Conservation (phyloP, 352 stramenopile species). For the Pelagophyceae sp. region DNA sequence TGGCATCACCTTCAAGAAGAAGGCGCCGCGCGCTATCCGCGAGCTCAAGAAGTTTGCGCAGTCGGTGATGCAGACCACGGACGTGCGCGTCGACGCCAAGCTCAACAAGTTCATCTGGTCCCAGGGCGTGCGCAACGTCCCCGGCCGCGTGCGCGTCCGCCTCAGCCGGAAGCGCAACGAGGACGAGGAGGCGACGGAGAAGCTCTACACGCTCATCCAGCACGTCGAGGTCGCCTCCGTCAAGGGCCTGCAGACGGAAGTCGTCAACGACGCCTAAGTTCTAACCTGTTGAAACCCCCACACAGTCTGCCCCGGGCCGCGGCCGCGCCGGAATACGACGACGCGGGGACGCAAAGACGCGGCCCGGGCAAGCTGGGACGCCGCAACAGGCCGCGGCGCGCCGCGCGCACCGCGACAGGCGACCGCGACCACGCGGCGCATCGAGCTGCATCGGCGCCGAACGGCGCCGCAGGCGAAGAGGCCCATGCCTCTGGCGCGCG, state of each 20-base stretch:
- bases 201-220: constrained; percentile 97
- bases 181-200: constrained; percentile 96
- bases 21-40: constrained; percentile 88
- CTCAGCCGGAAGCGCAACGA: constrained; percentile 96
- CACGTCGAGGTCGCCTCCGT: constrained; percentile 87
- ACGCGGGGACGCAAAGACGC: too few species aligned
- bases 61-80: constrained; percentile 91
- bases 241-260: constrained; percentile 91
- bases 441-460: too few species aligned
- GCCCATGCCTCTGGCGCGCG: too few species aligned
- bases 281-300: too few species aligned
- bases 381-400: too few species aligned
- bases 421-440: too few species aligned
- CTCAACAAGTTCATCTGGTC: constrained; percentile 97
- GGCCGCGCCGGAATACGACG: too few species aligned
- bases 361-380: too few species aligned
- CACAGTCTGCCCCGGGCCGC: too few species aligned
- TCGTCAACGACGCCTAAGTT: constrained; percentile 11
- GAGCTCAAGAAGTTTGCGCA: constrained; percentile 95
- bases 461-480: too few species aligned
- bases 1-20: constrained; percentile 90
- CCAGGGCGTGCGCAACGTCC: constrained; percentile 94
- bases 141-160: constrained; percentile 89
- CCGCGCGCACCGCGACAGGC: too few species aligned
- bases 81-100: constrained; percentile 87